Percentiles rank a stretch among this genome's conserved stretches.
Conservation (phyloP, 768 basidiomycete genomes). For the Mycena galopus region DNA sequence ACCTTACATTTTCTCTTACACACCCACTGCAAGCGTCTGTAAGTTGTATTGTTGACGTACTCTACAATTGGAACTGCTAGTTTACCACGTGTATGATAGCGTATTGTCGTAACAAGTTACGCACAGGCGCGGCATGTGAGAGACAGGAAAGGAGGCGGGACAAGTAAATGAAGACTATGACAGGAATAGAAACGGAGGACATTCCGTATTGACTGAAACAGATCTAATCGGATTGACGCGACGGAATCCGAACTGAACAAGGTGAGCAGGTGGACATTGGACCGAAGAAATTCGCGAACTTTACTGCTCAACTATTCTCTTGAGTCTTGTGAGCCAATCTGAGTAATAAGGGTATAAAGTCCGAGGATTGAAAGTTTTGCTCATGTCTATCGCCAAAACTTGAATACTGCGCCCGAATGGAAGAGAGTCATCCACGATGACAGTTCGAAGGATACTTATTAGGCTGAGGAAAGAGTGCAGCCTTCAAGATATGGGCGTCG, state of each 20-base stretch:
- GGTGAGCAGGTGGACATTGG: conserved; percentile 5
- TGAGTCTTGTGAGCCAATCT: background rate
- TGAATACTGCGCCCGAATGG: conserved; percentile 9
- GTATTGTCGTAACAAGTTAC: background rate
- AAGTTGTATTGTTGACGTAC: no score
- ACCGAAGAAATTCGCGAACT: conserved; percentile 6
- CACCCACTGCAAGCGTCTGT: no score
- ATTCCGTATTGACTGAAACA: background rate
- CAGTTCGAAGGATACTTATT: conserved; percentile 11
- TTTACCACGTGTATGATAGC: no score
- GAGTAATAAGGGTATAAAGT: conserved; percentile 5
- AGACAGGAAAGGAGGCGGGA: background rate
- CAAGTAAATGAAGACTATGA: background rate
- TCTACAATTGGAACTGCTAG: no score
- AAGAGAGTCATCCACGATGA: conserved; percentile 11
- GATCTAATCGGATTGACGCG: background rate
- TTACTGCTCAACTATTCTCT: conserved; percentile 5
- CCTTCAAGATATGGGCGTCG: conserved; percentile 7
- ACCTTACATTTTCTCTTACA: no score
- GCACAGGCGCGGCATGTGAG: background rate
- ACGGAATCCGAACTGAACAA: conserved; percentile 7
- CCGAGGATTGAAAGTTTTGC: conserved; percentile 5
- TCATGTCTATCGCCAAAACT: conserved; percentile 7
- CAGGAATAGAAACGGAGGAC: background rate
- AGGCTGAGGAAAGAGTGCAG: conserved; percentile 2